Percentiles rank a stretch among this genome's conserved stretches.
Evolutionary conservation across 306 rosid genomes (phyloP).

Genomic region (cucumber (Cucumis sativus)): DNA sequence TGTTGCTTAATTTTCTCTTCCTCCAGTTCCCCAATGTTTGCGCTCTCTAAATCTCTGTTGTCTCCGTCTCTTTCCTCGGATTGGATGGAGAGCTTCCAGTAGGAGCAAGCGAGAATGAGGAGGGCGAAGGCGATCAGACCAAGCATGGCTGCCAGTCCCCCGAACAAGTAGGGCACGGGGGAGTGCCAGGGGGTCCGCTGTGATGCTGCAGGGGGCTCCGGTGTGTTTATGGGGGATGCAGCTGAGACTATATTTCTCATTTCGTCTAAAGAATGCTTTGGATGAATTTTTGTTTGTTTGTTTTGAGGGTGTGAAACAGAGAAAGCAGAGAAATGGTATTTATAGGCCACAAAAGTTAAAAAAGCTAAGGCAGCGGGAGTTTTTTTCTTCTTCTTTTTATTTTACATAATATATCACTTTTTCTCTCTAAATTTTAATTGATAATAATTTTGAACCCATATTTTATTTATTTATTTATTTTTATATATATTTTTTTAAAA

Average conservation of each 20-base stretch:
- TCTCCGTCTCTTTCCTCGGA: constrained; percentile 17
- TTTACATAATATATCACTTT: constrained; percentile 8
- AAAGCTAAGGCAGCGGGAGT: background rate
- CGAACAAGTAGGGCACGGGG: constrained; percentile 78
- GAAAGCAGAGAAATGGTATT: background rate
- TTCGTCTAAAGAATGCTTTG: too few species aligned
- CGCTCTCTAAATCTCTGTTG: constrained; percentile 28
- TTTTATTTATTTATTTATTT: too few species aligned
- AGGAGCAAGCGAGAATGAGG: constrained; percentile 67
- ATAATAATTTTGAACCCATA: too few species aligned
- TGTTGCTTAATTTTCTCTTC: constrained; percentile 15
- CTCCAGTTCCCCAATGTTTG: background rate
- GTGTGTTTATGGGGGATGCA: background rate
- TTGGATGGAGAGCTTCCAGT: constrained; percentile 34
- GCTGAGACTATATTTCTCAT: constrained; percentile 31
- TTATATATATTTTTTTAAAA: too few species aligned
- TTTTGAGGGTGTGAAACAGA: background rate
- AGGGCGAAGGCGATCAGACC: constrained; percentile 70
- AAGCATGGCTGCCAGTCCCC: constrained; percentile 80
- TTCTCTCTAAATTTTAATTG: too few species aligned
- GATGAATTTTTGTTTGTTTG: background rate
- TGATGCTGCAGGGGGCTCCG: constrained; percentile 6
- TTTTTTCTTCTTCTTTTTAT: background rate
- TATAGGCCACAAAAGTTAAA: background rate
- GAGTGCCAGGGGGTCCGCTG: constrained; percentile 68